Percentiles rank a stretch among this genome's conserved stretches.
These are phyloP conservation scores for Rhizopogon roseolus DNA, from an alignment of 768 basidiomycete species.

Conservation along the genomic window DNA sequence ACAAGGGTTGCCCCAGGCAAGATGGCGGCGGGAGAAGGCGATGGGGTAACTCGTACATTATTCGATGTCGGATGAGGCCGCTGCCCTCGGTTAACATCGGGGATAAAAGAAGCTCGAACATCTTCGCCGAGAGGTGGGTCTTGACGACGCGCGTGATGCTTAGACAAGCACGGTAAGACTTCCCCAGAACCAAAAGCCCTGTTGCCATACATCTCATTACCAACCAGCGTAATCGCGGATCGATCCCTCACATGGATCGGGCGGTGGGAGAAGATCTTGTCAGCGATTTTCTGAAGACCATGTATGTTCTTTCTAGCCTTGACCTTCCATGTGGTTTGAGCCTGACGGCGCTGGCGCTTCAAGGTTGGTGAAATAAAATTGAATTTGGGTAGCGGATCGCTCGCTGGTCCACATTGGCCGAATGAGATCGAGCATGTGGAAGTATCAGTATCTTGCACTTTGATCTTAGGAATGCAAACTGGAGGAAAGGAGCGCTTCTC, in stretches of 20 bases:
- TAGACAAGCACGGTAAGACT: background rate
- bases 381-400: slow-evolving; percentile 6
- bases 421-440: background rate
- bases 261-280: background rate
- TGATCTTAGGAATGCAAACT: background rate
- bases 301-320: background rate
- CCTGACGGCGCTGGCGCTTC: background rate
- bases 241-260: background rate
- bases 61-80: background rate
- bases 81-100: background rate
- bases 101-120: background rate
- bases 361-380: background rate
- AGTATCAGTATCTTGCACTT: background rate
- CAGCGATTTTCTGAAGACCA: background rate
- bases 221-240: background rate
- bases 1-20: slow-evolving; percentile 2
- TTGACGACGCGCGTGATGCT: background rate
- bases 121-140: background rate
- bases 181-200: background rate
- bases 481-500: background rate
- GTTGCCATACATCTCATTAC: background rate
- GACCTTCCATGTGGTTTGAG: background rate
- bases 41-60: background rate
- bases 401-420: background rate
- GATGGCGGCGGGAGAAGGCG: background rate